These are phyloP conservation scores for Athelia psychrophila DNA, from an alignment of 1,284 basidiomycete genomes.

Conservation along the genomic window DNA sequence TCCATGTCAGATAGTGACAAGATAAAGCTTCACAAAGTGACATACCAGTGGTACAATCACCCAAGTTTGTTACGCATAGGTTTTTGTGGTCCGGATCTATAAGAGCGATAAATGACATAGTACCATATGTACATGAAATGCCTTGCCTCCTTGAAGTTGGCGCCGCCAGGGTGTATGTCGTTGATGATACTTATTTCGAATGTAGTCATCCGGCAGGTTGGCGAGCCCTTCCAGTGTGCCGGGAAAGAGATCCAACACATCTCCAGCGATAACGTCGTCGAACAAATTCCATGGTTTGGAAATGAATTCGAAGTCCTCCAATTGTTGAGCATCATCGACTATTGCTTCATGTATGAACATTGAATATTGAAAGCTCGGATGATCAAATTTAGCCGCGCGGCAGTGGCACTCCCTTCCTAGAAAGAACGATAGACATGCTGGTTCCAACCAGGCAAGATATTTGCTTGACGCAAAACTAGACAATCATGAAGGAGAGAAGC, in stretches of 20 bases:
- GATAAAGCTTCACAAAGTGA: constrained; percentile 9
- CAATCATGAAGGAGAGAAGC: no score
- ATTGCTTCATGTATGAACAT: constrained; percentile 44
- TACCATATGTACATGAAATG: constrained; percentile 74
- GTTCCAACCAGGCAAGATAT: no score
- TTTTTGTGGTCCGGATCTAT: constrained; percentile 63
- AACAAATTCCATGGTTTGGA: constrained; percentile 54
- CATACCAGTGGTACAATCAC: constrained; percentile 69
- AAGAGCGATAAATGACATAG: constrained; percentile 65
- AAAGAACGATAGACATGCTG: no score
- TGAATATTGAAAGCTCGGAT: constrained; percentile 55
- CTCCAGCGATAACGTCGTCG: constrained; percentile 64
- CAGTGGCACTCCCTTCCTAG: no score
- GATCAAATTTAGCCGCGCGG: constrained; percentile 65
- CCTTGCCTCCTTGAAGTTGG: constrained; percentile 59
- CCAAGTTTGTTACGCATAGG: constrained; percentile 68
- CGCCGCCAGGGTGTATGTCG: constrained; percentile 53
- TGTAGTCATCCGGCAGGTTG: constrained; percentile 49
- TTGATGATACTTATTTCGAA: constrained; percentile 57
- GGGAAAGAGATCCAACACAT: constrained; percentile 57
- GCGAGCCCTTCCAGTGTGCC: constrained; percentile 49
- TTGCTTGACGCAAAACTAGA: no score
- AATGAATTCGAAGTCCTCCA: constrained; percentile 42
- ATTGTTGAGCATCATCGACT: constrained; percentile 26
- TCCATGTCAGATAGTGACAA: no score